Conservation (phyloP, 1,139 yeast species). For the Sugiyamaella castrensis region DNA sequence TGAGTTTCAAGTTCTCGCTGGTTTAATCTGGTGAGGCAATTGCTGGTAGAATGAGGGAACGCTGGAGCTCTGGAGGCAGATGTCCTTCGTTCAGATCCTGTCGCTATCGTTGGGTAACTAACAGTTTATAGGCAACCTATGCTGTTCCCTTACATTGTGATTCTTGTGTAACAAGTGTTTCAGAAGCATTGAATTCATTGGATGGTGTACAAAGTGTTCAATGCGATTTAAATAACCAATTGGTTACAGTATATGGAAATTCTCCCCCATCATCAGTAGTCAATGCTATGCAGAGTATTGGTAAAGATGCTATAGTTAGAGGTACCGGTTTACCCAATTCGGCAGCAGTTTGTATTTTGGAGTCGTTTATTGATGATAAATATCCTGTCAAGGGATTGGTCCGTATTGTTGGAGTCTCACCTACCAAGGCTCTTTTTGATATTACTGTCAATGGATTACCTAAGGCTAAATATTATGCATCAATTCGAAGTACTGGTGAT, state of each 20-base stretch:
- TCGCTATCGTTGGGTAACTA: slow-evolving; percentile 1
- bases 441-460: slow-evolving; percentile 69
- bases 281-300: slow-evolving; percentile 62
- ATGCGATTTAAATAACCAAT: slow-evolving; percentile 51
- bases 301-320: slow-evolving; percentile 85
- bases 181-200: slow-evolving; percentile 46
- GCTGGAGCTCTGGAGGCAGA: no score
- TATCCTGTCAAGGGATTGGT: slow-evolving; percentile 84
- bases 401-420: slow-evolving; percentile 69
- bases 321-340: slow-evolving; percentile 87
- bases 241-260: slow-evolving; percentile 62
- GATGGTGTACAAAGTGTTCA: slow-evolving; percentile 47
- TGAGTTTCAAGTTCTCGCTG: no score
- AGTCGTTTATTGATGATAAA: slow-evolving; percentile 53
- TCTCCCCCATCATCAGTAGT: slow-evolving; percentile 70
- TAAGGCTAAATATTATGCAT: slow-evolving; percentile 65
- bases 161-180: slow-evolving; percentile 62
- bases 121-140: slow-evolving; percentile 40
- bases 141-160: slow-evolving; percentile 79
- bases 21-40: not conserved
- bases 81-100: no score
- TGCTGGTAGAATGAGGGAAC: not conserved
- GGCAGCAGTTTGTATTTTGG: slow-evolving; percentile 90
- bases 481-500: slow-evolving; percentile 70
- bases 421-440: slow-evolving; percentile 58